Conservation (phyloP, 2,329 filamentous ascomycete species). For the Cladosporium oxysporum region DNA sequence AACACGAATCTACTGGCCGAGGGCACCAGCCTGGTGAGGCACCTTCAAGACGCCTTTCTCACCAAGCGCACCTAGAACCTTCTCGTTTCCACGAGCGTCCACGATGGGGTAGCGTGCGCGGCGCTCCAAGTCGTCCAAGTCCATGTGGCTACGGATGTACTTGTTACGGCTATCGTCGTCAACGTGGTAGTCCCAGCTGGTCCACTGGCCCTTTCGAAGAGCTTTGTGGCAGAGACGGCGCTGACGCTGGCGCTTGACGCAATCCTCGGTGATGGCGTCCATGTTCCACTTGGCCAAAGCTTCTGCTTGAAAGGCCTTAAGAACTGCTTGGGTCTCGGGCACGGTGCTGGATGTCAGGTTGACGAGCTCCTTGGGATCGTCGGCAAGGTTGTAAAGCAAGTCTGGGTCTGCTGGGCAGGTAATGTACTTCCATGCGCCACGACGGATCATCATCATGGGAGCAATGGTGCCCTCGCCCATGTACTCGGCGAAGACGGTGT, state of each 20-base stretch:
- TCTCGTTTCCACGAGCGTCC: slow-evolving; percentile 44
- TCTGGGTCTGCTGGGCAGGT: slow-evolving; percentile 81
- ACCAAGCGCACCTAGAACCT: slow-evolving; percentile 26
- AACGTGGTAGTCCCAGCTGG: slow-evolving; percentile 85
- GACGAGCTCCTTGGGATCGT: slow-evolving; percentile 74
- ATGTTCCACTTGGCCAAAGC: slow-evolving; percentile 79
- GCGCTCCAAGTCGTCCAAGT: slow-evolving; percentile 77
- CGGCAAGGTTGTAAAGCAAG: slow-evolving; percentile 77
- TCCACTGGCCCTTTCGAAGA: slow-evolving; percentile 72
- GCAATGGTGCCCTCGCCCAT: slow-evolving; percentile 89
- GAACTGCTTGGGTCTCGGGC: slow-evolving; percentile 42
- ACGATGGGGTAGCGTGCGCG: slow-evolving; percentile 69
- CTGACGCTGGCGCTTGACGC: slow-evolving; percentile 75
- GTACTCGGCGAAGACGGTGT: slow-evolving; percentile 93
- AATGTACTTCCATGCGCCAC: slow-evolving; percentile 87
- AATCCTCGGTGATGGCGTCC: slow-evolving; percentile 70
- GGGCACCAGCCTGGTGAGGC: slow-evolving; percentile 38
- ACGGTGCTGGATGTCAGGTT: slow-evolving; percentile 61
- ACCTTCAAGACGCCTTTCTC: slow-evolving; percentile 29
- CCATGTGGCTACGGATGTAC: slow-evolving; percentile 82
- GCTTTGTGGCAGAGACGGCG: slow-evolving; percentile 78
- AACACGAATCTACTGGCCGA: slow-evolving; percentile 31
- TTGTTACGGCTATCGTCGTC: slow-evolving; percentile 63
- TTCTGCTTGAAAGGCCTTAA: slow-evolving; percentile 70
- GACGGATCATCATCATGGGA: slow-evolving; percentile 91